Percentiles rank a stretch among this genome's conserved stretches.
phyloP scores from a whole-genome alignment of 345 rosid genomes.

The Melaleuca quinquenervia region DNA sequence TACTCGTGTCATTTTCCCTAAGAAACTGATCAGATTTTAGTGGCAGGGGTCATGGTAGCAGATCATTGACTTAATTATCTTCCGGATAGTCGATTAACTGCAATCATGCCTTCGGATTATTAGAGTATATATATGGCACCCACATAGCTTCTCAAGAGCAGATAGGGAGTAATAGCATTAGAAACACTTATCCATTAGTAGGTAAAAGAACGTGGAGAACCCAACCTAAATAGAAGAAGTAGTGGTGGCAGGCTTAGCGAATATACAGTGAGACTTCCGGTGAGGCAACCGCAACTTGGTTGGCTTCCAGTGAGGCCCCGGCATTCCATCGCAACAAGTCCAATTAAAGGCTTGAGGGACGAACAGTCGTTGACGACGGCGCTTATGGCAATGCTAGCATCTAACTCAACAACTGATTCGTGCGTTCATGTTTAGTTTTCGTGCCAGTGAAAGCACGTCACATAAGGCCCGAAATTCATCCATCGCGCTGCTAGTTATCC shows the following conservation, averaged over 20 bases:
- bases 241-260: neutral
- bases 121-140: neutral
- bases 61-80: neutral
- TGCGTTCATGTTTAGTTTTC: neutral
- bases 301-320: neutral
- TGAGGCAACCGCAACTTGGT: neutral
- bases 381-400: neutral
- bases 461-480: neutral
- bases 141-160: neutral
- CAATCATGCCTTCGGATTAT: neutral
- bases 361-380: neutral
- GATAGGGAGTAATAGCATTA: neutral
- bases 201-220: neutral
- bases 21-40: neutral
- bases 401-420: neutral
- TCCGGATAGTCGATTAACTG: neutral
- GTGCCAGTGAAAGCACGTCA: neutral
- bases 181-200: neutral
- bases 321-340: neutral
- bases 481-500: neutral
- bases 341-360: neutral
- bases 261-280: neutral
- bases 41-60: neutral
- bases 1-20: neutral
- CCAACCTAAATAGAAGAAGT: neutral